These are phyloP conservation scores for Shiraia bambusicola DNA, from an alignment of 2,329 filamentous ascomycete species.

Conservation along the genomic window DNA sequence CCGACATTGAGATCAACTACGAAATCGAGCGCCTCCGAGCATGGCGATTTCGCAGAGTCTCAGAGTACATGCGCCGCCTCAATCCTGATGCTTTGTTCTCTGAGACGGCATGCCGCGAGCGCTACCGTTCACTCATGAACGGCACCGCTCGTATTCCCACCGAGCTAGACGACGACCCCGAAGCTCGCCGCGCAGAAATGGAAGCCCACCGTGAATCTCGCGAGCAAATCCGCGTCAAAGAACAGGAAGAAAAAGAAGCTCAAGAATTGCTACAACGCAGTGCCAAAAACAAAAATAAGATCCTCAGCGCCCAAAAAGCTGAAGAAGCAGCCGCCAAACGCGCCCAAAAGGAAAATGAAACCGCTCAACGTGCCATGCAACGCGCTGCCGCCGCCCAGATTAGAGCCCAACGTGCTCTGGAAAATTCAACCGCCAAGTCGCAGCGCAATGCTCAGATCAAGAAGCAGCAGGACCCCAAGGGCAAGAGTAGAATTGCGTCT, in stretches of 20 bases:
- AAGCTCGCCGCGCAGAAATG: conserved; percentile 38
- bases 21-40: conserved; percentile 45
- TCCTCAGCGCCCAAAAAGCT: conserved; percentile 25
- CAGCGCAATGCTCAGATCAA: conserved; percentile 22
- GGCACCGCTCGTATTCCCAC: conserved; percentile 51
- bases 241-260: conserved; percentile 20
- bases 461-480: conserved; percentile 6
- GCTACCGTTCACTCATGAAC: conserved; percentile 44
- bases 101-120: conserved; percentile 49
- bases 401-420: conserved; percentile 14
- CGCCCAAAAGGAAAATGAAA: conserved; percentile 15
- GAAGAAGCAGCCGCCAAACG: conserved; percentile 23
- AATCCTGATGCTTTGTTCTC: conserved; percentile 48
- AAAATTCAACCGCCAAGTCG: conserved; percentile 16
- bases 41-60: conserved; percentile 50
- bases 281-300: conserved; percentile 20
- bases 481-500: not conserved
- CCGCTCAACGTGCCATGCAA: conserved; percentile 22
- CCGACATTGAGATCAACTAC: conserved; percentile 47
- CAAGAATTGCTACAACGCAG: conserved; percentile 14
- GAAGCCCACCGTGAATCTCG: conserved; percentile 20
- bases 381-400: conserved; percentile 25
- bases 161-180: conserved; percentile 47
- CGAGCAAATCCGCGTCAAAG: conserved; percentile 21
- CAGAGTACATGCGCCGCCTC: conserved; percentile 46